Base-by-base conservation (phyloP, 2,329 filamentous ascomycete genomes). In the Penicillium sp. region DNA sequence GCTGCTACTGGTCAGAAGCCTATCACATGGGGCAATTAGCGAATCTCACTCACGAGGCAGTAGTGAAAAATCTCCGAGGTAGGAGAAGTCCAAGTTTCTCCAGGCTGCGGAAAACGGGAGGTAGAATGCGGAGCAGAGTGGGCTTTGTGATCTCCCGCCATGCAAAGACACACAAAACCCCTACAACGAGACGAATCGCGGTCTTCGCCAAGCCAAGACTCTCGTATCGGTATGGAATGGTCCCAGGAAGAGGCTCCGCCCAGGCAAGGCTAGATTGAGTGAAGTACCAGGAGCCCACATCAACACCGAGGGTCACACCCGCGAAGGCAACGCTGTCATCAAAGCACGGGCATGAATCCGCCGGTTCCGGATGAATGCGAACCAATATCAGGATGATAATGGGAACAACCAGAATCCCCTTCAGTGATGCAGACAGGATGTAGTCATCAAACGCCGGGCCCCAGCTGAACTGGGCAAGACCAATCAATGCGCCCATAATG, bases 341-440 rank as follows among this genome's bases (percentile, higher is more conserved):
- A 71, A 96, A 98, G 74, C 93, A 98, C 4, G 93, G 93, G 65
- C 95, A 99, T 72, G 97, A 91, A 72, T 99, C 95, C 1, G 92
- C 95, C 0, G 95, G 95, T 69, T 99, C 95, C 0, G 95, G 95
- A 69, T 99, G 93, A 31, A 97, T 87, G 56, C 93, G 87, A 24
- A 98, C 89, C 8, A 96, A 81, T 8, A 89, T 77, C 55, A 95
- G 81, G 46, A 96, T 85, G 21, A 88, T 70, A 16, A 92, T 64
- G 1, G 87, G 82, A 1, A 89, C 80, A 14, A 89, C 73, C 0
- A 88, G 67, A 1, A 91, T 84, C 11, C 87, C 86, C n/a, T 81
- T 72, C 79, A 86, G 88, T 22, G 82, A 81, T 58, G 85, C 87
- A 19, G 81, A 80, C 60, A 87, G 82, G 63, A 97, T 82, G 77